A percentile compares a stretch with the other conserved stretches of the same genome.
These are phyloP conservation scores for Oryza meyeriana DNA, from an alignment of 176 grass and related monocot genomes.

Conservation along the genomic window DNA sequence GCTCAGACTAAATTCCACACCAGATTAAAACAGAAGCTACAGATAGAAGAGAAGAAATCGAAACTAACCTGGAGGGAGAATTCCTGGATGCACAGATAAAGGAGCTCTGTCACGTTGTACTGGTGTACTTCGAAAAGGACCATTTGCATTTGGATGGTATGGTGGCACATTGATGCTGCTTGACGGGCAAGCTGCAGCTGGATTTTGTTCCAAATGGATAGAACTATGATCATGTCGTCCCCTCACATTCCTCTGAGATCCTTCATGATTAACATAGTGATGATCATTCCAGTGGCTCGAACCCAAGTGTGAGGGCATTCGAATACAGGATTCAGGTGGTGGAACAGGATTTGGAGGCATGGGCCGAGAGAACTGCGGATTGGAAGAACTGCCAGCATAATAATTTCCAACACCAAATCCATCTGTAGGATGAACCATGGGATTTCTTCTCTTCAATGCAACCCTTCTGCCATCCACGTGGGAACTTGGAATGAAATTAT, in stretches of 20 bases:
- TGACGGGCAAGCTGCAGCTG: conserved; percentile 37
- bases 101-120: conserved; percentile 34
- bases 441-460: conserved; percentile 55
- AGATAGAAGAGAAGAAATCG: neutral
- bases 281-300: conserved; percentile 36
- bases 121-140: conserved; percentile 21
- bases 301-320: conserved; percentile 20
- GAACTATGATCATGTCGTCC: conserved; percentile 38
- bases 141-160: conserved; percentile 39
- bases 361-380: conserved; percentile 33
- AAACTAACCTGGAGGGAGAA: conserved; percentile 47
- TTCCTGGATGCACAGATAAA: conserved; percentile 46
- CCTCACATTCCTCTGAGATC: conserved; percentile 74
- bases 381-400: conserved; percentile 47
- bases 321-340: conserved; percentile 28
- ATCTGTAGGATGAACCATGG: conserved; percentile 37
- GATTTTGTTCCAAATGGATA: conserved; percentile 32
- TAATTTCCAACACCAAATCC: conserved; percentile 20
- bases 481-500: conserved; percentile 38
- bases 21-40: conserved; percentile 19
- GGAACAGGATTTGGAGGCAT: conserved; percentile 35
- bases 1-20: neutral
- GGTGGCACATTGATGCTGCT: conserved; percentile 32
- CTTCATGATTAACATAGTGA: conserved; percentile 40
- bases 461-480: conserved; percentile 47